Evolutionary conservation across 2,329 filamentous ascomycete species (phyloP).

Genomic region (Alternaria angustiovoidea): DNA sequence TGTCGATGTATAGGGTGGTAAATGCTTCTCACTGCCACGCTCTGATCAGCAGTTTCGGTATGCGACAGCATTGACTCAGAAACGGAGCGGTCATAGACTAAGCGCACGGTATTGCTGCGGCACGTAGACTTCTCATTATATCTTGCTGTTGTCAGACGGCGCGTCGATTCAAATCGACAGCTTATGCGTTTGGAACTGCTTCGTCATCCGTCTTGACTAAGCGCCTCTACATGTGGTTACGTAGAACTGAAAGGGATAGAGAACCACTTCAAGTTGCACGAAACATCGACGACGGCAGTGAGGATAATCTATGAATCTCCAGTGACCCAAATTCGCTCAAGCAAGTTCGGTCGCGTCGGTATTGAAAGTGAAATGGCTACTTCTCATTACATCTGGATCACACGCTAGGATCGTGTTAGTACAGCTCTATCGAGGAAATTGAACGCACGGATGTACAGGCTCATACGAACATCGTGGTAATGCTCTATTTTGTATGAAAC

Average conservation of each 20-base stretch:
- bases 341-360: background rate
- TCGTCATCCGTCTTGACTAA: background rate
- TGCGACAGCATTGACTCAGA: background rate
- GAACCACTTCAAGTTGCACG: background rate
- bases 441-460: too few species aligned
- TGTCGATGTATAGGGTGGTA: background rate
- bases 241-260: background rate
- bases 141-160: background rate
- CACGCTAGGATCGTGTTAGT: background rate
- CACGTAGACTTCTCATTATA: background rate
- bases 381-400: background rate
- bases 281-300: background rate
- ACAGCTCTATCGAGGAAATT: too few species aligned
- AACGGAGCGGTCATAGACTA: background rate
- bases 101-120: background rate
- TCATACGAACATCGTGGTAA: too few species aligned
- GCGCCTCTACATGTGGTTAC: background rate
- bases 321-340: background rate
- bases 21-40: constrained; percentile 1
- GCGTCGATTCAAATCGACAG: background rate
- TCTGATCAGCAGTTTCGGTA: background rate
- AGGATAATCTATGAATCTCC: background rate
- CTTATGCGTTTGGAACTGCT: background rate
- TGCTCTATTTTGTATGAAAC: too few species aligned
- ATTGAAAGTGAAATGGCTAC: background rate